Percentiles rank a stretch among this genome's conserved stretches.
Conservation (phyloP, 2,329 filamentous ascomycete species). For the Colletotrichum scovillei region DNA sequence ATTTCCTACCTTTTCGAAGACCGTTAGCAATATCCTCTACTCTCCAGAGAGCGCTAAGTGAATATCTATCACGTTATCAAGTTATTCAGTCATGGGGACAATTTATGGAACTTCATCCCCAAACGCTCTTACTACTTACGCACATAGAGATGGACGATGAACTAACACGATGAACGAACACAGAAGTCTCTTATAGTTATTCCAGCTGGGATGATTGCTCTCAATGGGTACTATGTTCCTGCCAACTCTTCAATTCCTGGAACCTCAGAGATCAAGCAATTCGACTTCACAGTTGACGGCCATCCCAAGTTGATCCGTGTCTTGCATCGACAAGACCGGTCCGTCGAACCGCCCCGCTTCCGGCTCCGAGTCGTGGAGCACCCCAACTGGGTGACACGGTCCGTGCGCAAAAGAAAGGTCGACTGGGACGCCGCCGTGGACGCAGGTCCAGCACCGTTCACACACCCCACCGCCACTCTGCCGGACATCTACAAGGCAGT, state of each 20-base stretch:
- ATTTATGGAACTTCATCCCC: neutral
- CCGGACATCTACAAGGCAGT: constrained; percentile 17
- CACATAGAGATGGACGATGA: neutral
- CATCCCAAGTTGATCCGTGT: neutral
- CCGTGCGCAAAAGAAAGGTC: constrained; percentile 8
- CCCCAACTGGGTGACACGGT: neutral
- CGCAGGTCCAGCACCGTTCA: constrained; percentile 13
- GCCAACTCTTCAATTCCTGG: neutral
- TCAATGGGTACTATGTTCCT: neutral
- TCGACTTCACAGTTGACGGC: neutral
- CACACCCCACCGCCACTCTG: constrained; percentile 6
- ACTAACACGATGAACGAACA: neutral
- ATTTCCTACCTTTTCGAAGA: neutral
- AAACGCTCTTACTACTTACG: neutral
- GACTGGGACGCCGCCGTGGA: constrained; percentile 5
- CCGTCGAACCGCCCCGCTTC: constrained; percentile 7
- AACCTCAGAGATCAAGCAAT: neutral
- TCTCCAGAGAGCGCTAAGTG: no score
- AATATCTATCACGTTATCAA: no score
- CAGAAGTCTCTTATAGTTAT: neutral
- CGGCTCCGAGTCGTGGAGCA: constrained; percentile 15
- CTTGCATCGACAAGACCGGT: neutral
- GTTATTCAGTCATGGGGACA: neutral
- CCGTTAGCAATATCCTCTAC: no score
- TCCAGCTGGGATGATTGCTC: neutral